Evolutionary conservation across 176 grass and related monocot species (phyloP), one percentile per base, ranked within the genome.

Genomic region (Eragrostis curvula): DNA sequence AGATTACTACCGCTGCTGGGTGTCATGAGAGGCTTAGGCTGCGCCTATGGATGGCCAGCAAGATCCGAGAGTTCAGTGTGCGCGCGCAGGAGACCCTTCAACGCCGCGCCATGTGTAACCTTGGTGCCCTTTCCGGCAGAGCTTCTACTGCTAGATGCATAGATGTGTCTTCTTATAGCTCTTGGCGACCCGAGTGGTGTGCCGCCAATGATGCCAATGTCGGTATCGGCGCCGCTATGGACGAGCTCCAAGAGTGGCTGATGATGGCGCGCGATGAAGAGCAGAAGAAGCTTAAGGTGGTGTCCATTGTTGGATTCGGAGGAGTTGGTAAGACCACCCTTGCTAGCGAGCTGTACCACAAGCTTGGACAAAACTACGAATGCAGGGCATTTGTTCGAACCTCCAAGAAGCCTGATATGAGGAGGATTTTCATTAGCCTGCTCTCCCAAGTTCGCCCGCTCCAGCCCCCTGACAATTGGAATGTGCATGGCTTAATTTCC

Each of bases 31-130:
- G 40, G 20, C 77, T 86, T 3, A 74, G 23, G 48, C 70, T 43
- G 25, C 77, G 60, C 1, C 60, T 86, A 2, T 80, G 84, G 77
- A 86, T 80, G 49, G 77, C 77, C 3, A 81, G 67, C 70, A 86
- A 86, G 77, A 58, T 81, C 9, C 39, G 70, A 55, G 84, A 86
- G 17, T 74, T 86, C 77, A 86, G 85, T 25, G 0, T 3, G 4
- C 77, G 77, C 27, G 28, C 7, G 9, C 85, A 81, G 52, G 60
- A 86, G 50, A 69, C 41, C 5, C 60, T 81, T 40, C 39, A 74
- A 25, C 60, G 84, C 7, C 29, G 58, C 49, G 7, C 3, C 41
- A 0, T 86, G 69, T 41, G 40, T 56, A 66, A 56, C 24, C 32
- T 45, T 52, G 57, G 48, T 52, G 57, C n/a, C n/a, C n/a, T n/a